Conservation (phyloP, 371 early-diverging fungal genomes). For the Rhizopus stolonifer region DNA sequence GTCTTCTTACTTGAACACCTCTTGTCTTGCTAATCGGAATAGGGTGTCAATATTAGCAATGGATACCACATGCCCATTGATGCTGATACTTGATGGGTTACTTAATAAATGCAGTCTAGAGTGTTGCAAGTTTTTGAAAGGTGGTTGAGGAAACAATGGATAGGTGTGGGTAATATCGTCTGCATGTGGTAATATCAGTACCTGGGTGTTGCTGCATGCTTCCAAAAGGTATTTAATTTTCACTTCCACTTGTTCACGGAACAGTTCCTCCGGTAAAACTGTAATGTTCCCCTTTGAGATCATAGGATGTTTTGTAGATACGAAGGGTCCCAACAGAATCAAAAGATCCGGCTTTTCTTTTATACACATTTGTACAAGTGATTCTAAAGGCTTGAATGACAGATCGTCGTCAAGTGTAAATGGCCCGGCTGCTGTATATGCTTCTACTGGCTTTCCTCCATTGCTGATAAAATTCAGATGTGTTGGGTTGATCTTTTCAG, state of each 20-base stretch:
- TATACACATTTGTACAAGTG: slow-evolving; percentile 58
- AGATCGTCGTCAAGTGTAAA: slow-evolving; percentile 78
- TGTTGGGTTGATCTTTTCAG: slow-evolving; percentile 25
- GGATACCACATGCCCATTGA: slow-evolving; percentile 80
- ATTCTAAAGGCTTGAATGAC: slow-evolving; percentile 76
- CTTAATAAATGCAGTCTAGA: slow-evolving; percentile 55
- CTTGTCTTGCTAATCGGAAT: slow-evolving; percentile 64
- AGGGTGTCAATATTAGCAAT: slow-evolving; percentile 73
- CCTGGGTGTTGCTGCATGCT: slow-evolving; percentile 39
- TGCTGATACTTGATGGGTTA: slow-evolving; percentile 79
- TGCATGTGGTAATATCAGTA: slow-evolving; percentile 75
- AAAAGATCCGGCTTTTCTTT: slow-evolving; percentile 74
- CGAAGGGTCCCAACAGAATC: slow-evolving; percentile 86
- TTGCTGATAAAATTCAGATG: slow-evolving; percentile 19
- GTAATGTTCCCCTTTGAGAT: slow-evolving; percentile 58
- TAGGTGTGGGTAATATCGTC: slow-evolving; percentile 74
- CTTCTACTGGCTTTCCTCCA: slow-evolving; percentile 54
- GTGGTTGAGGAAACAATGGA: slow-evolving; percentile 83
- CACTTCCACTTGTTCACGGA: slow-evolving; percentile 54
- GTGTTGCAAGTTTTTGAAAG: slow-evolving; percentile 42
- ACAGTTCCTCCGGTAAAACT: slow-evolving; percentile 63
- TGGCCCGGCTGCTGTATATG: slow-evolving; percentile 82
- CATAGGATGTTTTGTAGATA: slow-evolving; percentile 68
- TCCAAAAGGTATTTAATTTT: slow-evolving; percentile 48
- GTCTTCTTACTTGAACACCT: slow-evolving; percentile 49